These are phyloP conservation scores for Ustilago esculenta DNA, from an alignment of 1,284 basidiomycete genomes.

Conservation along the genomic window DNA sequence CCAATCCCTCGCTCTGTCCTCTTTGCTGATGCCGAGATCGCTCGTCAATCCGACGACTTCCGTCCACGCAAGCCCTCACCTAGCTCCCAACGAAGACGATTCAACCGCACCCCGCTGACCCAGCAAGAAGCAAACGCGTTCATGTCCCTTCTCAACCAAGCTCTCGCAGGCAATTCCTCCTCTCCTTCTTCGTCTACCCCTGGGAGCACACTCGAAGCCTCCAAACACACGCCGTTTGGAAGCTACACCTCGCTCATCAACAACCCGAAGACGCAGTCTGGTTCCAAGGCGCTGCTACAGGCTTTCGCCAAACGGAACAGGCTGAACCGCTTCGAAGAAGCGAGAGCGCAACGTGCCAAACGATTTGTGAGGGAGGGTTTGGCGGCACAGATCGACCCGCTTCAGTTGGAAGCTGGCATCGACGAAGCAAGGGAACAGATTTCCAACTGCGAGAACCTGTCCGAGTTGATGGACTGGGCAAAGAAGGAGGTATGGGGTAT, in stretches of 20 bases:
- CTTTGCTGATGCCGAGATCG: slow-evolving; percentile 27
- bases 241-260: slow-evolving; percentile 35
- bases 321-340: slow-evolving; percentile 22
- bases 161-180: slow-evolving; percentile 20
- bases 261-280: slow-evolving; percentile 23
- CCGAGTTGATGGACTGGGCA: slow-evolving; percentile 39
- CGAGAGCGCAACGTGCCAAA: slow-evolving; percentile 15
- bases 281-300: slow-evolving; percentile 20
- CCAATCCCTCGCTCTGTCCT: slow-evolving; percentile 38
- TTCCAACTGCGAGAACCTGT: slow-evolving; percentile 41
- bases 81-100: slow-evolving; percentile 9
- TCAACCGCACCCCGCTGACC: slow-evolving; percentile 34
- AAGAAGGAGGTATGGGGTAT: slow-evolving; percentile 47
- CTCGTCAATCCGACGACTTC: slow-evolving; percentile 24
- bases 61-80: slow-evolving; percentile 6
- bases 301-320: slow-evolving; percentile 37
- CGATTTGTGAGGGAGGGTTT: slow-evolving; percentile 33
- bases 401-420: slow-evolving; percentile 43
- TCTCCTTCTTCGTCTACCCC: background rate
- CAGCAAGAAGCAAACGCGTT: slow-evolving; percentile 43
- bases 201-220: too few species aligned
- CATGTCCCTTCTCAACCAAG: slow-evolving; percentile 32
- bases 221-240: slow-evolving; percentile 32
- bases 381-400: slow-evolving; percentile 27
- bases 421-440: slow-evolving; percentile 48